Base-by-base conservation (phyloP, 2,329 filamentous ascomycete species). In the Nothophoma quercina region DNA sequence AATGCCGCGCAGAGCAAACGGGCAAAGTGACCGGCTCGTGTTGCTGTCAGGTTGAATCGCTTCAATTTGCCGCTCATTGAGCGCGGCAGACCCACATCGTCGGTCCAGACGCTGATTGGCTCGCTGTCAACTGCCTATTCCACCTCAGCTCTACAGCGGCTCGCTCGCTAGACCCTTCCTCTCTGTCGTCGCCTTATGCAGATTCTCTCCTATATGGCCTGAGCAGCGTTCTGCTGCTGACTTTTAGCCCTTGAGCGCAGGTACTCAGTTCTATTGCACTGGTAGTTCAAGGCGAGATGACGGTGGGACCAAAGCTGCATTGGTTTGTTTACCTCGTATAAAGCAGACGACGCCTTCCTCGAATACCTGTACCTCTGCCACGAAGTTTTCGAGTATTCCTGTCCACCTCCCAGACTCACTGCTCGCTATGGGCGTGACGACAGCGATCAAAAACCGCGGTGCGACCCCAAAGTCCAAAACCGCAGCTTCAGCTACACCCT, bases 111-210 rank as follows among this genome's bases (percentile, higher is more conserved):
- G 28, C 7, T 49, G 33, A 51, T 55, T 50, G 45, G 51, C 19
- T 54, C 51, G 51, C 51, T 54, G 18, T 39, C 15, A 39, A 18
- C 12, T 54, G 42, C 51, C 32, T 25, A 28, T 19, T 13, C 28
- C 28, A 33, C 19, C 26, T n/a, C 21, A 25, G 21, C 22, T 15
- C 7, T 26, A 12, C 41, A 51, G 34, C 34, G 35, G 34, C 49
- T 52, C 32, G 38, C 38, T 40, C 36, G 49, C 42, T 35, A 7
- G 46, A 5, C 34, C 49, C 42, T 46, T 46, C 35, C 49, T 40
- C 21, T 10, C 2, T 40, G 28, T 10, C 2, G 10, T 19, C 12
- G 15, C 6, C 5, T 5, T 5, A 16, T 13, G 25, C 21, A 30
- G 2, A 15, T 12, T 22, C 36, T n/a, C 15, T n/a, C 22, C n/a